These are phyloP conservation scores for Pisolithus albus DNA, from an alignment of 768 basidiomycete genomes.

Conservation along the genomic window DNA sequence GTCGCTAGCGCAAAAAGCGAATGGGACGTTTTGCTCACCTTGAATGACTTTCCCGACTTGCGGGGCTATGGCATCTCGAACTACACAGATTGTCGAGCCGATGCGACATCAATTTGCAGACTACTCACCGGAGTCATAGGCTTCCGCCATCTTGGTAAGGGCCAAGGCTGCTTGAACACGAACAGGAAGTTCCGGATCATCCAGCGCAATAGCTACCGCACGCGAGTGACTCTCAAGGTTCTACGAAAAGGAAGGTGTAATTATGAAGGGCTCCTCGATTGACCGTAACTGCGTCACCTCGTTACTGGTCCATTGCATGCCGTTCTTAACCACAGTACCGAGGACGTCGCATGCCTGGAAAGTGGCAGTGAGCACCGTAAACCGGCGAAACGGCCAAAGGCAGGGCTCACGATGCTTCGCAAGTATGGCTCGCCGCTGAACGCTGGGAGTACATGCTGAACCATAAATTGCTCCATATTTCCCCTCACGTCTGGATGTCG, in stretches of 20 bases:
- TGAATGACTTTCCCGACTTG: constrained; percentile 85
- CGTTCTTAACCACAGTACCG: constrained; percentile 62
- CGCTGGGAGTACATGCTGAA: constrained; percentile 68
- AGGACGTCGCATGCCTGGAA: constrained; percentile 73
- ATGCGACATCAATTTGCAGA: not conserved
- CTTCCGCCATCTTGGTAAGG: constrained; percentile 66
- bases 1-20: too few relatives aligned
- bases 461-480: constrained; percentile 72
- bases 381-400: not conserved
- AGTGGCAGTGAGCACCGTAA: constrained; percentile 1
- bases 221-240: constrained; percentile 58
- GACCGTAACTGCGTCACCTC: constrained; percentile 36
- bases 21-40: constrained; percentile 35
- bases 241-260: constrained; percentile 26
- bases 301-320: constrained; percentile 57
- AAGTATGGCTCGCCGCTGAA: constrained; percentile 69
- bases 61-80: constrained; percentile 61
- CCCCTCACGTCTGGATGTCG: constrained; percentile 73
- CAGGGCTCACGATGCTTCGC: constrained; percentile 60
- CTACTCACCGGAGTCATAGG: constrained; percentile 53
- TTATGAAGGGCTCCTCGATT: not conserved
- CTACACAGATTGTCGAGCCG: constrained; percentile 28
- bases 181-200: constrained; percentile 77
- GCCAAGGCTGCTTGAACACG: constrained; percentile 78
- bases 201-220: constrained; percentile 58